A percentile compares a stretch with the other conserved stretches of the same genome.
These are phyloP conservation scores for Penicillium soppii DNA, from an alignment of 495 filamentous ascomycete species.

Conservation along the genomic window DNA sequence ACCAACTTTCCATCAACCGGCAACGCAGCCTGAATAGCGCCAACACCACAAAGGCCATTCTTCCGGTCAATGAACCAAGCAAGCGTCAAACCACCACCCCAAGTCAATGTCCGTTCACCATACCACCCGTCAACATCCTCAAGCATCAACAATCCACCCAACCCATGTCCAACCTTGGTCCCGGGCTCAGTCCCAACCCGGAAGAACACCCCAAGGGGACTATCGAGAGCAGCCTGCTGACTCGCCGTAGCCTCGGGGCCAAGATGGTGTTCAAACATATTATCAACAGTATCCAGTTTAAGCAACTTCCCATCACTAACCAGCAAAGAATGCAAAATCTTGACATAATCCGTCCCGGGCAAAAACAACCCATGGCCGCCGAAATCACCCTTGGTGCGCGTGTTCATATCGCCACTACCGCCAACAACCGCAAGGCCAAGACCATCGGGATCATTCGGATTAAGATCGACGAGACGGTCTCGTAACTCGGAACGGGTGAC, in stretches of 20 bases:
- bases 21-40: conserved; percentile 36
- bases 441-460: conserved; percentile 22
- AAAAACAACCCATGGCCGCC: conserved; percentile 56
- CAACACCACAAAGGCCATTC: conserved; percentile 44
- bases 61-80: conserved; percentile 48
- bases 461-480: conserved; percentile 35
- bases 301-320: conserved; percentile 45
- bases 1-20: conserved; percentile 31
- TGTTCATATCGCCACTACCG: conserved; percentile 23
- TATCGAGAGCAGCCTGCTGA: conserved; percentile 14
- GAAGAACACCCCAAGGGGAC: conserved; percentile 26
- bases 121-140: conserved; percentile 38
- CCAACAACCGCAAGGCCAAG: conserved; percentile 25
- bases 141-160: conserved; percentile 28
- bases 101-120: conserved; percentile 38
- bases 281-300: conserved; percentile 37
- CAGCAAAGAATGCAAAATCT: conserved; percentile 50
- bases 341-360: conserved; percentile 46
- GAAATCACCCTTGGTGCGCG: conserved; percentile 31
- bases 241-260: conserved; percentile 18
- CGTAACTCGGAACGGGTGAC: conserved; percentile 31
- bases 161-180: conserved; percentile 23
- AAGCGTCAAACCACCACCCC: conserved; percentile 39
- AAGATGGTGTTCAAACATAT: conserved; percentile 55
- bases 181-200: conserved; percentile 24